A percentile compares a stretch with the other conserved stretches of the same genome.
Conservation (phyloP, 108 stramenopile genomes). For the Pseudonitzschia delicatissima region DNA sequence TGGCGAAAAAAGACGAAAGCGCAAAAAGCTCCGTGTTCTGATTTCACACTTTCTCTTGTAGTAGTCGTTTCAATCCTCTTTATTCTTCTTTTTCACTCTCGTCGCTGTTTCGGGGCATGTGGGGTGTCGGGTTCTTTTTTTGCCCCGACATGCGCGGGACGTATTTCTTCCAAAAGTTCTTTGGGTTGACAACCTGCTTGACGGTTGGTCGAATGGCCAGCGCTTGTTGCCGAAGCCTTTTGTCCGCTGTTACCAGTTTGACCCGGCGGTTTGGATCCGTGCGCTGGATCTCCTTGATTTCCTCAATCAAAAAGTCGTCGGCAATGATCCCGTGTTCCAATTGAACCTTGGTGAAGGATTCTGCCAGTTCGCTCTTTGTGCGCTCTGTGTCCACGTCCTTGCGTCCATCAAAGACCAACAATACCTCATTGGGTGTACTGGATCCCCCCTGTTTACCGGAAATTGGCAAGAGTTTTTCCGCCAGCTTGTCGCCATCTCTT, state of each 20-base stretch:
- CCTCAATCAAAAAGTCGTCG: constrained; percentile 35
- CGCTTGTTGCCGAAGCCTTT: constrained; percentile 28
- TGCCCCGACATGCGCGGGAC: constrained; percentile 40
- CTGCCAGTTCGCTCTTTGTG: constrained; percentile 3
- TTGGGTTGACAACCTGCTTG: constrained; percentile 46
- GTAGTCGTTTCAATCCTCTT: not conserved
- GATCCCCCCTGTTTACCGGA: constrained; percentile 8
- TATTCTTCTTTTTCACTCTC: not conserved
- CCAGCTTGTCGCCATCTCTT: constrained; percentile 28
- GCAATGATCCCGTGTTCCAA: constrained; percentile 27
- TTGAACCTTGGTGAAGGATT: constrained; percentile 20
- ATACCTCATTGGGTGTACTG: constrained; percentile 14
- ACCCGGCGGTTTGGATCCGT: constrained; percentile 17
- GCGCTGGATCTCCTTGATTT: not conserved
- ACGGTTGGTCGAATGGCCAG: constrained; percentile 32
- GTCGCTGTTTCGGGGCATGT: not conserved
- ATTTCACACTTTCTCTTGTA: too few relatives aligned
- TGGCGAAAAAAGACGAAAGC: too few relatives aligned
- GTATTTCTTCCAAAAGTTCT: constrained; percentile 48
- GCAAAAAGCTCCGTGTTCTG: too few relatives aligned
- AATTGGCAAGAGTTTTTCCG: constrained; percentile 34
- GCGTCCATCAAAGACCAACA: constrained; percentile 45
- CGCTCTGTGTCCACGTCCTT: constrained; percentile 13
- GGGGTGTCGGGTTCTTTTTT: constrained; percentile 24
- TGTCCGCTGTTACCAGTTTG: constrained; percentile 50